Percentiles rank a stretch among this genome's conserved stretches.
Evolutionary conservation across 2,329 filamentous ascomycete genomes (phyloP).

Genomic region (Ploettnerulaceae sp.): DNA sequence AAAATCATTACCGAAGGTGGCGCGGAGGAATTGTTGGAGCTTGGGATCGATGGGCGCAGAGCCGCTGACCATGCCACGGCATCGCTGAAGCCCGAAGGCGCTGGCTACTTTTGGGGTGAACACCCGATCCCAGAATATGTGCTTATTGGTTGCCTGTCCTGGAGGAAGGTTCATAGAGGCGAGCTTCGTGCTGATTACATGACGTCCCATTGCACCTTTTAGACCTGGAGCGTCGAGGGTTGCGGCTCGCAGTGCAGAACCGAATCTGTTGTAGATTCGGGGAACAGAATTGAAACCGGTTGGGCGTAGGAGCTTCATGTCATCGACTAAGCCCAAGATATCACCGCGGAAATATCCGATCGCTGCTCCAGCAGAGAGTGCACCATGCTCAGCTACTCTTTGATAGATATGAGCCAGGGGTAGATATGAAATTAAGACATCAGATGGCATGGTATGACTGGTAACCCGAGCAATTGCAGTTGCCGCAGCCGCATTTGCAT

Average conservation of each 20-base stretch:
- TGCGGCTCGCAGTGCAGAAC: slow-evolving; percentile 70
- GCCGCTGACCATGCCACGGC: slow-evolving; percentile 73
- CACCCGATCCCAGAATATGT: slow-evolving; percentile 77
- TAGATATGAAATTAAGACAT: slow-evolving; percentile 78
- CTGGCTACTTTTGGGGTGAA: slow-evolving; percentile 84
- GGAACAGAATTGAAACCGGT: slow-evolving; percentile 85
- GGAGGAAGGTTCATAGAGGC: slow-evolving; percentile 67
- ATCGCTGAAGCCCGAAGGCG: slow-evolving; percentile 75
- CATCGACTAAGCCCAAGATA: slow-evolving; percentile 78
- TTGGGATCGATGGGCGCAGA: slow-evolving; percentile 86
- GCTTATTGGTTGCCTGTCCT: slow-evolving; percentile 71
- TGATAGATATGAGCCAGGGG: slow-evolving; percentile 94
- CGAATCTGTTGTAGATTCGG: slow-evolving; percentile 86
- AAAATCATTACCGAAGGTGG: slow-evolving; percentile 74
- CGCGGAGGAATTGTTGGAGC: slow-evolving; percentile 82
- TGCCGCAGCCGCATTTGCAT: slow-evolving; percentile 73
- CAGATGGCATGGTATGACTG: slow-evolving; percentile 45
- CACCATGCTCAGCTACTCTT: slow-evolving; percentile 72
- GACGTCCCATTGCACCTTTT: slow-evolving; percentile 74
- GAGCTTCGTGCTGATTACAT: slow-evolving; percentile 74
- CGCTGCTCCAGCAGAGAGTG: slow-evolving; percentile 64
- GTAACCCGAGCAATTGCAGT: slow-evolving; percentile 55
- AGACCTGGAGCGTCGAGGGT: slow-evolving; percentile 77
- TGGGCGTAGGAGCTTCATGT: slow-evolving; percentile 81
- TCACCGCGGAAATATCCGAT: slow-evolving; percentile 96